phyloP scores from a whole-genome alignment of 441 rosid genomes.

The Rhodomyrtus psidioides region DNA sequence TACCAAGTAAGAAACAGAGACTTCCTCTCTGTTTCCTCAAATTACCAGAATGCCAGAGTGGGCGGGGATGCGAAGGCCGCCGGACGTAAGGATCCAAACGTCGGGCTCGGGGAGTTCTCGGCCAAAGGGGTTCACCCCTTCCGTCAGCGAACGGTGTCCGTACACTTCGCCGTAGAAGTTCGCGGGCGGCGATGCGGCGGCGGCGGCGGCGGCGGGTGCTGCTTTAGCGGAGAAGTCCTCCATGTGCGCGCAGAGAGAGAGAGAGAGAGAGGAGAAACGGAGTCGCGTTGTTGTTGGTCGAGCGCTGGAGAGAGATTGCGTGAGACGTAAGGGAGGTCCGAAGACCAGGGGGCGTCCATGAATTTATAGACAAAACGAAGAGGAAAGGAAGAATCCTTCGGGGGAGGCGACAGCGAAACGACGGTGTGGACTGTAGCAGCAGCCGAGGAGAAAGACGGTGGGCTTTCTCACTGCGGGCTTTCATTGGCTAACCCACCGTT shows the following conservation, averaged over 20 bases:
- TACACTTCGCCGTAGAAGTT: not conserved
- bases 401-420: not conserved
- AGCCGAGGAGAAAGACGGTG: not conserved
- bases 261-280: not conserved
- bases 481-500: not conserved
- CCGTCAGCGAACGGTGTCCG: not conserved
- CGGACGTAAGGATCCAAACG: conserved; percentile 59
- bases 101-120: conserved; percentile 30
- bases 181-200: not conserved
- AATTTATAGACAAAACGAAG: not conserved
- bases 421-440: not conserved
- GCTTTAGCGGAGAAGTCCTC: not conserved
- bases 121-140: not conserved
- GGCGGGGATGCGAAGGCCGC: conserved; percentile 60
- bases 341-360: not conserved
- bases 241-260: not conserved
- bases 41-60: conserved; percentile 66
- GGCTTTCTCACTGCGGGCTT: not conserved
- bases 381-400: not conserved
- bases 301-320: not conserved
- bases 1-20: not conserved
- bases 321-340: not conserved
- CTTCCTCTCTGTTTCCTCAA: not conserved
- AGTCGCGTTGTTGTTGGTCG: not conserved
- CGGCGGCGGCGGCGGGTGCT: not conserved